phyloP scores from a whole-genome alignment of 2,329 filamentous ascomycete species.

The Aspergillus brunneoviolaceus region DNA sequence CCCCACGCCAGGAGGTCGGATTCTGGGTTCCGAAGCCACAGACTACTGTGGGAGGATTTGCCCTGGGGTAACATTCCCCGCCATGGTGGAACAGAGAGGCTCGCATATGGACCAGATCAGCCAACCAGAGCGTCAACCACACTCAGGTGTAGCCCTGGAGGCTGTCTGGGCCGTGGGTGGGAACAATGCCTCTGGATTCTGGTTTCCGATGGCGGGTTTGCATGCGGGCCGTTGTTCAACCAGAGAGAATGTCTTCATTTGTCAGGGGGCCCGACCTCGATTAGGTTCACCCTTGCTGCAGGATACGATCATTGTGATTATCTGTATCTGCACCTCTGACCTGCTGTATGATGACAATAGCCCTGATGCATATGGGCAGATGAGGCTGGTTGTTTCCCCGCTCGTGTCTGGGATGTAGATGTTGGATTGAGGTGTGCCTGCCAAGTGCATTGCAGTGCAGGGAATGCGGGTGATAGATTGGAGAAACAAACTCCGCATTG shows the following conservation, averaged over 20 bases:
- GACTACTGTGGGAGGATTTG: background rate
- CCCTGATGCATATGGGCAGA: background rate
- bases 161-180: background rate
- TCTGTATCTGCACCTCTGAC: background rate
- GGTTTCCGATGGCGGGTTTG: slow-evolving; percentile 22
- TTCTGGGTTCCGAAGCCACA: slow-evolving; percentile 31
- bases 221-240: background rate
- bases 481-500: background rate
- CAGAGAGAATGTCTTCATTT: background rate
- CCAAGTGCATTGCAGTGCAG: too few species aligned
- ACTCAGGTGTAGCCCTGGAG: background rate
- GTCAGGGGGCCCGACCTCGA: background rate
- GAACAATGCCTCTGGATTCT: slow-evolving; percentile 17
- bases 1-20: slow-evolving; percentile 20
- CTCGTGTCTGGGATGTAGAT: background rate
- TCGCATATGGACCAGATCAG: background rate
- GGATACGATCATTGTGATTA: background rate
- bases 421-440: background rate
- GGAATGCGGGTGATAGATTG: background rate
- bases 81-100: background rate
- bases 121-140: background rate
- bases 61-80: background rate
- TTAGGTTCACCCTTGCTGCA: background rate
- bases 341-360: background rate
- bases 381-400: background rate